Percentiles rank a stretch among this genome's conserved stretches.
These are phyloP conservation scores for Parasitella parasitica DNA, from an alignment of 371 early-diverging fungal species.

Conservation along the genomic window DNA sequence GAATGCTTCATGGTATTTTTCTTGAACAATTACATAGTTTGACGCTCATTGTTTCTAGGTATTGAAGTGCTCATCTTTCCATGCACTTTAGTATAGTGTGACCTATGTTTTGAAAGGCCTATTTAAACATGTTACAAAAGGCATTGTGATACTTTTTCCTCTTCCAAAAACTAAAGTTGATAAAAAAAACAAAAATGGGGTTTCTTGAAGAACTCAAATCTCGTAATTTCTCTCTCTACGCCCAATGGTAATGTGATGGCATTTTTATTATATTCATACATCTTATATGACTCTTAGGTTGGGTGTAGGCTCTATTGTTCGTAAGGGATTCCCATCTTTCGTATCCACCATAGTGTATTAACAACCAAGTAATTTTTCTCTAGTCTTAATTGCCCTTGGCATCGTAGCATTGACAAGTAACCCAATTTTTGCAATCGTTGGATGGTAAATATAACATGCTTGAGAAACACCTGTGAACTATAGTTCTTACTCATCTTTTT, in stretches of 20 bases:
- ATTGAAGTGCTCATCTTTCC: too few relatives aligned
- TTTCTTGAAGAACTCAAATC: conserved; percentile 44
- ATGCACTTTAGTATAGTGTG: too few relatives aligned
- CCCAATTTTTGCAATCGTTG: conserved; percentile 40
- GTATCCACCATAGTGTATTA: too few relatives aligned
- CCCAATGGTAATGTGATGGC: conserved; percentile 38
- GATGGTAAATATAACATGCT: conserved; percentile 29
- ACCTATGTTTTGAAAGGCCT: not conserved
- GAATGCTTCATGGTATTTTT: too few relatives aligned
- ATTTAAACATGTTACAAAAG: not conserved
- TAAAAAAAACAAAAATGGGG: too few relatives aligned
- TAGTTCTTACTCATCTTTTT: not conserved
- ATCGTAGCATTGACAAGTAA: conserved; percentile 32
- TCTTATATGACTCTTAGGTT: conserved; percentile 20
- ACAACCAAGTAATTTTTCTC: not conserved
- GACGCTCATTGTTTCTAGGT: too few relatives aligned
- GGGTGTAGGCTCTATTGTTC: conserved; percentile 39
- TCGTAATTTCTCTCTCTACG: conserved; percentile 51
- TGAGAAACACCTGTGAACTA: too few relatives aligned
- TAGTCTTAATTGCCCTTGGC: conserved; percentile 43
- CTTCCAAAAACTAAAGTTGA: too few relatives aligned
- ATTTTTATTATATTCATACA: not conserved
- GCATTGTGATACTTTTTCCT: not conserved
- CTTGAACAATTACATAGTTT: too few relatives aligned
- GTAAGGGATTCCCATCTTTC: too few relatives aligned